These are phyloP conservation scores for Truncatella angustata DNA, from an alignment of 2,329 filamentous ascomycete genomes.

Conservation along the genomic window DNA sequence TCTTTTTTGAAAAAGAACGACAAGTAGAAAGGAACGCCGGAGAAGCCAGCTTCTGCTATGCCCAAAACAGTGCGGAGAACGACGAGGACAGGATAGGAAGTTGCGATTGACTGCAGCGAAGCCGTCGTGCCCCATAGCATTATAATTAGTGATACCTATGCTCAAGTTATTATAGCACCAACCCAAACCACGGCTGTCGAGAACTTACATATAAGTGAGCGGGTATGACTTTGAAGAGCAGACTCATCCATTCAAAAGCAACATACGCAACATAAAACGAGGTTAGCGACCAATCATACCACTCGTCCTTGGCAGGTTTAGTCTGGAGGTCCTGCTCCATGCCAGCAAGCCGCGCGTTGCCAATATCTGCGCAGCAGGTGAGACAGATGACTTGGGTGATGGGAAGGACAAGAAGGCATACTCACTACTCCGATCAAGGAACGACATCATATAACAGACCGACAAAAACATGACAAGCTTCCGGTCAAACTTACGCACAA, in stretches of 20 bases:
- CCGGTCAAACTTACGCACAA: conserved; percentile 74
- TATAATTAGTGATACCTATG: conserved; percentile 52
- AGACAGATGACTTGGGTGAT: not conserved
- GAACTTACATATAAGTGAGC: conserved; percentile 54
- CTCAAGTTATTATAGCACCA: not conserved
- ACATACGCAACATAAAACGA: conserved; percentile 65
- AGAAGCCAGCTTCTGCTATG: conserved; percentile 64
- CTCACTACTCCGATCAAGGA: conserved; percentile 81
- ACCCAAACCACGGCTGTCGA: not conserved
- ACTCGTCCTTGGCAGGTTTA: conserved; percentile 38
- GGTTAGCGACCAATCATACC: conserved; percentile 61
- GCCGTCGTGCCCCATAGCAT: conserved; percentile 77
- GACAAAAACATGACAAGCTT: conserved; percentile 79
- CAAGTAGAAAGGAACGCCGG: conserved; percentile 62
- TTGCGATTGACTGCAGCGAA: conserved; percentile 67
- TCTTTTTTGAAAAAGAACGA: conserved; percentile 63
- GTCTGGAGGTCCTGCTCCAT: conserved; percentile 61
- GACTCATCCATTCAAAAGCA: conserved; percentile 62
- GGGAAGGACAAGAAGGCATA: conserved; percentile 20
- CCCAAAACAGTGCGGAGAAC: conserved; percentile 56
- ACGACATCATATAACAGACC: conserved; percentile 79
- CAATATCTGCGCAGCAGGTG: conserved; percentile 46
- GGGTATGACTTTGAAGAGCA: conserved; percentile 59
- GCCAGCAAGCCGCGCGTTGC: conserved; percentile 62
- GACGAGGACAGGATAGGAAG: conserved; percentile 60